Percentiles rank a stretch among this genome's conserved stretches.
Conservation (phyloP, 345 rosid species). For the Alliaria petiolata region DNA sequence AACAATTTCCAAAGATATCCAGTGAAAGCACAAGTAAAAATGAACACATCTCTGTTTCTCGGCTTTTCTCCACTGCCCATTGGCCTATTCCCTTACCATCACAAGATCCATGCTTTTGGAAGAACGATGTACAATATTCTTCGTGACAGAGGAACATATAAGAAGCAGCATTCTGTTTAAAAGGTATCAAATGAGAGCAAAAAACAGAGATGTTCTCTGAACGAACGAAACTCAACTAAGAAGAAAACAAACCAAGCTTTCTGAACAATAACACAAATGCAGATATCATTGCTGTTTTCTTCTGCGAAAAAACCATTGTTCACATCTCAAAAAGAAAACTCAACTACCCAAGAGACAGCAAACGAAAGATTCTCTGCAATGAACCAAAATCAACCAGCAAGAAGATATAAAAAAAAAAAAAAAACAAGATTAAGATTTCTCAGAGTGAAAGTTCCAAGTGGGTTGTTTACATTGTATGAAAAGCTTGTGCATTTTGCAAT, state of each 20-base stretch:
- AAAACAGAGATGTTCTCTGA: not conserved
- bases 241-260: no score
- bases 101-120: not conserved
- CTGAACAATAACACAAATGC: no score
- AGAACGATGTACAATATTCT: no score
- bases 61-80: not conserved
- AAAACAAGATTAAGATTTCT: not conserved
- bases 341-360: not conserved
- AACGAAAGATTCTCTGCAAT: not conserved
- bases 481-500: not conserved
- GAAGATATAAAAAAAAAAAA: not conserved
- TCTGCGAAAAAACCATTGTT: no score
- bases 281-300: no score
- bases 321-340: not conserved
- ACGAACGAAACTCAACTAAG: no score
- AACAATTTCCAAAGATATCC: not conserved
- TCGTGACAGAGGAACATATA: no score
- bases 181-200: not conserved
- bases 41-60: not conserved
- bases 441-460: not conserved
- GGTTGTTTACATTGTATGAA: not conserved
- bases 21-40: not conserved
- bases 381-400: not conserved
- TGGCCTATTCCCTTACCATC: not conserved
- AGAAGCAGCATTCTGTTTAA: not conserved